Percentiles rank a stretch among this genome's conserved stretches.
Evolutionary conservation across 345 rosid species (phyloP).

Genomic region (Brassica juncea): DNA sequence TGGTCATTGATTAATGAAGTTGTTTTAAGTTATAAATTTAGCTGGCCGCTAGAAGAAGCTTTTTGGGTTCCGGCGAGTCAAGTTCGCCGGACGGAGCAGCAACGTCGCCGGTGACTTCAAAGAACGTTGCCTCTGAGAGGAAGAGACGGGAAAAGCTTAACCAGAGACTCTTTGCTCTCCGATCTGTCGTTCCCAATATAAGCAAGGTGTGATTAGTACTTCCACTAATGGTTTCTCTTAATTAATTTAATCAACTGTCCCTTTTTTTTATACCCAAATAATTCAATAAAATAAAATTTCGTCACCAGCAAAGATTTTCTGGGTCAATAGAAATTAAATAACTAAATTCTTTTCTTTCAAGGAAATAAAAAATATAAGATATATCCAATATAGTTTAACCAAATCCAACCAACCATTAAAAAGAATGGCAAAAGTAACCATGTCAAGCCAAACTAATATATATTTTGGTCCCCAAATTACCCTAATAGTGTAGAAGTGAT

Average conservation of each 20-base stretch:
- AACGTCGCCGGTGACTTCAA: slow-evolving; percentile 61
- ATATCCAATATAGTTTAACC: slow-evolving; percentile 16
- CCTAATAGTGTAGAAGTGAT: neutral
- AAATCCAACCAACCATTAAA: slow-evolving; percentile 30
- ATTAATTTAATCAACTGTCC: slow-evolving; percentile 16
- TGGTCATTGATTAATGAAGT: neutral
- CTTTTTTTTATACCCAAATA: neutral
- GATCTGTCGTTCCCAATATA: slow-evolving; percentile 80
- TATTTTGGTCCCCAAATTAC: neutral
- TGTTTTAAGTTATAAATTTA: slow-evolving; percentile 8
- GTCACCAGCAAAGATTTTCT: slow-evolving; percentile 6
- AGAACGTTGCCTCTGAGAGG: slow-evolving; percentile 85
- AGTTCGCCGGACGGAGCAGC: slow-evolving; percentile 93
- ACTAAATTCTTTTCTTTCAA: neutral
- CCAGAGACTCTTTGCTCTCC: slow-evolving; percentile 79
- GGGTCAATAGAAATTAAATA: slow-evolving; percentile 23
- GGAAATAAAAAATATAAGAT: neutral
- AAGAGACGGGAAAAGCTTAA: slow-evolving; percentile 85
- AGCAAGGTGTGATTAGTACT: slow-evolving; percentile 32
- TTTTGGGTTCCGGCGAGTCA: slow-evolving; percentile 66
- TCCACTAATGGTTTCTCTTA: slow-evolving; percentile 12
- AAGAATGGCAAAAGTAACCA: neutral
- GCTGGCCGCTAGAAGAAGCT: slow-evolving; percentile 59
- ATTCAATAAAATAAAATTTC: neutral
- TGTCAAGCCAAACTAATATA: slow-evolving; percentile 14